phyloP scores from a whole-genome alignment of 2,329 filamentous ascomycete species.

The Emmonsiellopsis sp. region DNA sequence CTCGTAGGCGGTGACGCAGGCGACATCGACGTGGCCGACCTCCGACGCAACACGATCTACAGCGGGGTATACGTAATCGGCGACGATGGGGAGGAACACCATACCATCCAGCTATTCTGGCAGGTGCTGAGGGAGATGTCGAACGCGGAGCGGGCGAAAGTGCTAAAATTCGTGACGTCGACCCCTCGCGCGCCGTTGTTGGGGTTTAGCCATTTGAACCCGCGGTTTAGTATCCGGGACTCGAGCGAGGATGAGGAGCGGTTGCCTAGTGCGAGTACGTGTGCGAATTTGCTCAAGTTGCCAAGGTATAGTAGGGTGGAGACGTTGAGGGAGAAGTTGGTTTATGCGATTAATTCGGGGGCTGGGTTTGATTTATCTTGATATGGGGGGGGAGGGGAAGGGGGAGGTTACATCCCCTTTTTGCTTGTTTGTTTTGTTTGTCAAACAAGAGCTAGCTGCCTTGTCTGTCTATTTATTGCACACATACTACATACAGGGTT shows the following conservation, averaged over 20 bases:
- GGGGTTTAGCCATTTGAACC: constrained; percentile 78
- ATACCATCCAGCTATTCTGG: constrained; percentile 84
- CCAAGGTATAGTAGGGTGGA: constrained; percentile 65
- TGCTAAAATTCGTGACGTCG: constrained; percentile 92
- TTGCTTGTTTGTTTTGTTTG: constrained; percentile 11
- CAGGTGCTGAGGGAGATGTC: constrained; percentile 68
- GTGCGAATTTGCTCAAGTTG: constrained; percentile 88
- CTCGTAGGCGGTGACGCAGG: constrained; percentile 81
- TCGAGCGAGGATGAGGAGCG: constrained; percentile 65
- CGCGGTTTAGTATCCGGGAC: constrained; percentile 83
- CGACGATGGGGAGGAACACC: constrained; percentile 79
- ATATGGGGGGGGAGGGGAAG: not conserved
- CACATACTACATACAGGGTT: too few relatives aligned
- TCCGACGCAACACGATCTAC: constrained; percentile 76
- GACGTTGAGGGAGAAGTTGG: constrained; percentile 65
- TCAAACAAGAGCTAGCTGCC: not conserved
- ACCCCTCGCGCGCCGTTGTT: constrained; percentile 83
- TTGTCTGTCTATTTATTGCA: too few relatives aligned
- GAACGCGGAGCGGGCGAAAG: constrained; percentile 70
- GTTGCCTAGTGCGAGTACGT: constrained; percentile 88
- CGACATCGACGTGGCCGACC: constrained; percentile 78
- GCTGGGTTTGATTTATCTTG: constrained; percentile 73
- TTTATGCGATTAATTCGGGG: constrained; percentile 83
- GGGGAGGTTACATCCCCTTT: too few relatives aligned
- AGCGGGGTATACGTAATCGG: constrained; percentile 82